phyloP scores from a whole-genome alignment of 2,329 filamentous ascomycete genomes.

The Colletotrichum tabaci region DNA sequence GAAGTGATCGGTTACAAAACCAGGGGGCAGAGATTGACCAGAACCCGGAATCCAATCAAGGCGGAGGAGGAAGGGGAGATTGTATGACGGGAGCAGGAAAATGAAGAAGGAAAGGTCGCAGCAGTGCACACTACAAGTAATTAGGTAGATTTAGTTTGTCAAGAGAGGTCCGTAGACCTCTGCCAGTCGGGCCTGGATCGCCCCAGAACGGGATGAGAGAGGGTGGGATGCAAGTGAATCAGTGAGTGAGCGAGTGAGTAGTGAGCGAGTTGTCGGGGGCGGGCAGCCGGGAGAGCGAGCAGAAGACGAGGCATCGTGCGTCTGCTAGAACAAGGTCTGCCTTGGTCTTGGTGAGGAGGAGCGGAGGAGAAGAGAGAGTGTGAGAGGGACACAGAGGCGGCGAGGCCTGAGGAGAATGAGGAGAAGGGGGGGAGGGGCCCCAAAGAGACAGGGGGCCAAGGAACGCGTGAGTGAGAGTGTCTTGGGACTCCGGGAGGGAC shows the following conservation, averaged over 20 bases:
- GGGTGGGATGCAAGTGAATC: not conserved
- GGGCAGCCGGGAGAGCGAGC: not conserved
- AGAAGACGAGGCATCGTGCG: not conserved
- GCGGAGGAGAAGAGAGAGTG: not conserved
- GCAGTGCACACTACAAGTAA: not conserved
- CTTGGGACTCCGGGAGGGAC: not conserved
- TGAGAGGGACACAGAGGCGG: not conserved
- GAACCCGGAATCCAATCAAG: constrained; percentile 35
- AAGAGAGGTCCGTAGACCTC: not conserved
- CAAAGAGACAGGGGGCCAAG: constrained; percentile 28
- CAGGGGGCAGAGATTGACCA: constrained; percentile 37
- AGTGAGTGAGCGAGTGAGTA: not conserved
- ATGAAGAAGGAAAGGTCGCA: constrained; percentile 6
- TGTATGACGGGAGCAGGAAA: constrained; percentile 24
- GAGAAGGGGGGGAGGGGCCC: constrained; percentile 13
- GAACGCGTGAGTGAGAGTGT: not conserved
- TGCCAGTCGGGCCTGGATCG: constrained; percentile 7
- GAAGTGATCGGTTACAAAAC: constrained; percentile 38
- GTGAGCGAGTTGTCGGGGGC: not conserved
- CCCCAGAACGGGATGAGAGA: not conserved
- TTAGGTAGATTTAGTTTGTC: too few relatives aligned
- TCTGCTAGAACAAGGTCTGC: not conserved
- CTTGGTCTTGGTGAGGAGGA: not conserved
- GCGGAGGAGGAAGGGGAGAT: constrained; percentile 13
- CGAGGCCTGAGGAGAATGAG: constrained; percentile 30